Conservation (phyloP, 371 early-diverging fungal species). For the Batrachochytrium dendrobatidis region DNA sequence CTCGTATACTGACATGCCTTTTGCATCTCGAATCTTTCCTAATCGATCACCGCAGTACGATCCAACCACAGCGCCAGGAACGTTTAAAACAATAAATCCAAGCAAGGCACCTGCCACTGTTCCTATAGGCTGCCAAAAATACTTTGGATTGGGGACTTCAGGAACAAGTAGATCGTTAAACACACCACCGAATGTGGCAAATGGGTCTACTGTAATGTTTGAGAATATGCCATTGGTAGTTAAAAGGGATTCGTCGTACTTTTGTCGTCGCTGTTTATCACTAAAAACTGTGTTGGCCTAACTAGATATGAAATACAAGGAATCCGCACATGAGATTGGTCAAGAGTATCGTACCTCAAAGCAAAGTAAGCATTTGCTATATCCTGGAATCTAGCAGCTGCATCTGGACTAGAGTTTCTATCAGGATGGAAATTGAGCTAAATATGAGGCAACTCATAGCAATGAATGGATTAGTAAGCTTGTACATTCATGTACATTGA, state of each 20-base stretch:
- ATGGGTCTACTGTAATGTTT: slow-evolving; percentile 23
- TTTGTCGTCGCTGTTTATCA: slow-evolving; percentile 25
- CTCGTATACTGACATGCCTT: slow-evolving; percentile 37
- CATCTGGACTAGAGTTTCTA: slow-evolving; percentile 24
- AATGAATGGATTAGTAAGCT: too few species aligned
- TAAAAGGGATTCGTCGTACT: slow-evolving; percentile 25
- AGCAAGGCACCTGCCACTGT: slow-evolving; percentile 29
- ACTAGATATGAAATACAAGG: too few species aligned
- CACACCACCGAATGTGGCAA: slow-evolving; percentile 23
- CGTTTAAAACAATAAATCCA: slow-evolving; percentile 38
- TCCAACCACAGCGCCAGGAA: slow-evolving; percentile 39
- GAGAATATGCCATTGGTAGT: slow-evolving; percentile 12
- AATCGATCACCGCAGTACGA: slow-evolving; percentile 30
- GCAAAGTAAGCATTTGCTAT: slow-evolving; percentile 33
- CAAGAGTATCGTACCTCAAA: slow-evolving; percentile 27
- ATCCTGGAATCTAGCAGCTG: slow-evolving; percentile 28
- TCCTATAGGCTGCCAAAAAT: slow-evolving; percentile 40
- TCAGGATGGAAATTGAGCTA: slow-evolving; percentile 38
- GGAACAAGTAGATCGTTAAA: slow-evolving; percentile 34
- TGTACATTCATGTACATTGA: too few species aligned
- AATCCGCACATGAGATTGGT: too few species aligned
- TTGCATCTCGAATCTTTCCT: slow-evolving; percentile 39
- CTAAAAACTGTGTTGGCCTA: slow-evolving; percentile 2
- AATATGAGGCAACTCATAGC: background rate
- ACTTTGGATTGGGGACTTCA: slow-evolving; percentile 26